Conservation (phyloP, 2,329 filamentous ascomycete species). For the Pseudogymnoascus sp. region DNA sequence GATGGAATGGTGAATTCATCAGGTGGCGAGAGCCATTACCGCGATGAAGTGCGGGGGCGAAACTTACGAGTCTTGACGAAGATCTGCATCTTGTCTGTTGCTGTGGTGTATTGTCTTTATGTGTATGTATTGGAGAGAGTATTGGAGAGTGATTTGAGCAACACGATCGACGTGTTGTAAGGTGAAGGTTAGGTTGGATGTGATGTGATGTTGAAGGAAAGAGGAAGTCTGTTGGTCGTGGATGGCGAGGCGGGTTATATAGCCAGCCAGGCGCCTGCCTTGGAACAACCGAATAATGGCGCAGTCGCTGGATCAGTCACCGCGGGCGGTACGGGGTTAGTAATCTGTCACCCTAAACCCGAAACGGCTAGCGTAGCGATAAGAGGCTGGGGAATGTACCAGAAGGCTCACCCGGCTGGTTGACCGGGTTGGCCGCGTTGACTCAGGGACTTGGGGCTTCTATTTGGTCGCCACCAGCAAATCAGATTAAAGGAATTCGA, state of each 20-base stretch:
- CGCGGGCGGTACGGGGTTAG: not conserved
- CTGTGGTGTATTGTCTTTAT: conserved; percentile 7
- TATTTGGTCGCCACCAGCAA: not conserved
- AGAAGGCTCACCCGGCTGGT: conserved; percentile 3
- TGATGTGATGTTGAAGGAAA: conserved; percentile 9
- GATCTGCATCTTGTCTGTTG: conserved; percentile 67
- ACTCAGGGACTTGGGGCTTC: not conserved
- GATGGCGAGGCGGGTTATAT: conserved; percentile 13
- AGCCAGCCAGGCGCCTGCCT: conserved; percentile 11
- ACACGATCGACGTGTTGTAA: not conserved
- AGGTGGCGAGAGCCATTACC: conserved; percentile 10
- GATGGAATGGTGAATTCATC: conserved; percentile 44
- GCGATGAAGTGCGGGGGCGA: conserved; percentile 24
- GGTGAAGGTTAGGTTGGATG: not conserved
- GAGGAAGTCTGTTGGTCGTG: conserved; percentile 9
- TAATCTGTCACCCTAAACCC: not conserved
- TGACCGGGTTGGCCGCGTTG: not conserved
- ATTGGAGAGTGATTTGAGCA: conserved; percentile 14
- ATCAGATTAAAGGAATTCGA: not conserved
- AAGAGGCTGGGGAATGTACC: conserved; percentile 2
- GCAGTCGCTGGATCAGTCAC: not conserved
- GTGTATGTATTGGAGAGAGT: conserved; percentile 8
- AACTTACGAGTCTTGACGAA: conserved; percentile 93
- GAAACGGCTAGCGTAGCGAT: not conserved
- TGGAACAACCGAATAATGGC: conserved; percentile 2